Base-by-base conservation (phyloP, 257 asterid species). In the Primulina eburnea region DNA sequence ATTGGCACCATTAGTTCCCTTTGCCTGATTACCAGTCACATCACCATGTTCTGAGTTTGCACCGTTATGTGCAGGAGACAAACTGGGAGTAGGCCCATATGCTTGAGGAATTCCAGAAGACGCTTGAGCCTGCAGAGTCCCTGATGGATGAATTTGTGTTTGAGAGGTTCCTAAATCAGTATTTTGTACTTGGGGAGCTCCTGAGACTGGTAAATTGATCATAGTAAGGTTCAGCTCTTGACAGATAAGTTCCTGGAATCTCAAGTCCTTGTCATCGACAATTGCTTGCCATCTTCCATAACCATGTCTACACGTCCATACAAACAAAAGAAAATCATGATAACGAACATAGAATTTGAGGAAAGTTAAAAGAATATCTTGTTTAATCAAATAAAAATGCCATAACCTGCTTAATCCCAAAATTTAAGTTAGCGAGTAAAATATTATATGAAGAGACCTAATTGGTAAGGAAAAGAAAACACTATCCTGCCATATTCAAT, bases 261-360 rank as follows among this genome's bases (percentile, higher is more conserved):
- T 87, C 82, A 93, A 70, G 69, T 85, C 95, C 88, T 85, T 94
- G 82, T 94, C 99, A 71, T 94, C 99, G 65, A 89, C 87, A 75
- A 94, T 85, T 57, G 97, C 85, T 87, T 94, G 99, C 99, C 99
- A 94, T 87, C 95, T 89, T 73, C 97, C 99, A 73, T 90, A 94
- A 62, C 99, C 99, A 84, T 94, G 99, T 76, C 99, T 91, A 72
- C 67, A 78, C 53, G 72, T 74, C 76, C 74, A 74, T 60, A 73
- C 38, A 71, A 56, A 62, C 47, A 63, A 60, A 77, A 78, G 52
- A 32, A 69, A 32, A 77, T 63, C 70, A 72, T 37, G 30, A 64
- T 47, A 74, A 72, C 65, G 55, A 75, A 56, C 59, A 8, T 47
- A 68, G 38, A 16, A 37, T 67, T 21, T 47, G 56, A 28, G 80